Evolutionary conservation across 2,329 filamentous ascomycete genomes (phyloP).

Genomic region (Clonostachys solani): DNA sequence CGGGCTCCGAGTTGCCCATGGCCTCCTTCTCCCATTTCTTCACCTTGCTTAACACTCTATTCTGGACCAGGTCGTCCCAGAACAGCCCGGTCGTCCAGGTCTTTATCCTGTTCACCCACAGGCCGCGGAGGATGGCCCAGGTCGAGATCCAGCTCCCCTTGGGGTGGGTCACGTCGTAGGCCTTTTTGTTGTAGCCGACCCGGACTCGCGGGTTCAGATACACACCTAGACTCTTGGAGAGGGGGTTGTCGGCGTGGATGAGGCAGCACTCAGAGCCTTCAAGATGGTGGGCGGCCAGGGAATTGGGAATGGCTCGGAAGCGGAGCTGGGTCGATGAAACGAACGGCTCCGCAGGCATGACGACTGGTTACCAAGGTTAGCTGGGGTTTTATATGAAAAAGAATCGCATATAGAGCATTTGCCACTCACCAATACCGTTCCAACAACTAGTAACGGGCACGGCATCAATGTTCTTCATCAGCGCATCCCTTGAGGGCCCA

Average conservation of each 20-base stretch:
- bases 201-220: slow-evolving; percentile 67
- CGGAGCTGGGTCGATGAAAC: slow-evolving; percentile 37
- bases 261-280: slow-evolving; percentile 80
- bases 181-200: slow-evolving; percentile 56
- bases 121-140: slow-evolving; percentile 42
- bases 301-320: slow-evolving; percentile 63
- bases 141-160: slow-evolving; percentile 39
- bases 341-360: slow-evolving; percentile 52
- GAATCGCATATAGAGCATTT: too few relatives aligned
- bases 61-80: slow-evolving; percentile 3
- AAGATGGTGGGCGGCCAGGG: slow-evolving; percentile 56
- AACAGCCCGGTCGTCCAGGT: slow-evolving; percentile 27
- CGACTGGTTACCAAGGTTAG: slow-evolving; percentile 19
- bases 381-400: neutral
- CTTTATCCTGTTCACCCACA: slow-evolving; percentile 54
- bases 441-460: slow-evolving; percentile 40
- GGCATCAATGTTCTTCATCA: slow-evolving; percentile 41
- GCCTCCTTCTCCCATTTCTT: slow-evolving; percentile 28
- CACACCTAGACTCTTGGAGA: slow-evolving; percentile 48
- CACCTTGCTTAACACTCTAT: slow-evolving; percentile 27
- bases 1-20: slow-evolving; percentile 31
- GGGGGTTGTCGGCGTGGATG: slow-evolving; percentile 67
- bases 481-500: slow-evolving; percentile 31
- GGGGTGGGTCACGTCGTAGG: slow-evolving; percentile 46
- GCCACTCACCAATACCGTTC: slow-evolving; percentile 34